phyloP scores from a whole-genome alignment of 495 filamentous ascomycete genomes.

The Xylaria acuta region DNA sequence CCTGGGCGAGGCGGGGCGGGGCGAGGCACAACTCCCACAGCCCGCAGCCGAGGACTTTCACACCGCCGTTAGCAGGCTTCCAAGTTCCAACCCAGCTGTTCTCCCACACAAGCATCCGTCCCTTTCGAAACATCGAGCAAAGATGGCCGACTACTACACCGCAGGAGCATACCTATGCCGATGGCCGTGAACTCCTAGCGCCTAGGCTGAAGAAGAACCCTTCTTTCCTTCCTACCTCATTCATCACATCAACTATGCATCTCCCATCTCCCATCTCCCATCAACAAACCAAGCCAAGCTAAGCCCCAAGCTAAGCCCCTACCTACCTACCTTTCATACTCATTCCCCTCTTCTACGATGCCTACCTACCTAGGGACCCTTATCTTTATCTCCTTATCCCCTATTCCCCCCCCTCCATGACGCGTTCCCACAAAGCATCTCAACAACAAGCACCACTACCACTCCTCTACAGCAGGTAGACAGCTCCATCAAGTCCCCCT shows the following conservation, averaged over 20 bases:
- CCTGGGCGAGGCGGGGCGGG: not conserved
- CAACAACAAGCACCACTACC: not conserved
- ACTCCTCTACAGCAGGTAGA: no score
- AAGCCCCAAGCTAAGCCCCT: not conserved
- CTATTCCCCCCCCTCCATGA: not conserved
- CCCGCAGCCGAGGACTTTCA: no score
- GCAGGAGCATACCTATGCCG: not conserved
- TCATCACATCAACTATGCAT: not conserved
- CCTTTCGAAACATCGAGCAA: not conserved
- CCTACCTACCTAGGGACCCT: not conserved
- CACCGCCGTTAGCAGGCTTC: no score
- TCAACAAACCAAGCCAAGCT: not conserved
- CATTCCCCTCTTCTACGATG: no score
- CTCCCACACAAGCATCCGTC: not conserved
- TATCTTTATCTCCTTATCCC: not conserved
- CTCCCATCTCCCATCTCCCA: not conserved
- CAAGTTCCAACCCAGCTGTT: no score
- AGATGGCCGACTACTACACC: not conserved
- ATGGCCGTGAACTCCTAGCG: no score
- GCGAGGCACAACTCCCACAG: no score
- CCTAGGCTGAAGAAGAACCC: no score
- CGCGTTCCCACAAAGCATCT: not conserved
- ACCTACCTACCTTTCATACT: not conserved
- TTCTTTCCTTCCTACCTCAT: not conserved
- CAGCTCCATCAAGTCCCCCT: no score